Conservation (phyloP, 495 filamentous ascomycete genomes). For the Astrocystis sublimbata region DNA sequence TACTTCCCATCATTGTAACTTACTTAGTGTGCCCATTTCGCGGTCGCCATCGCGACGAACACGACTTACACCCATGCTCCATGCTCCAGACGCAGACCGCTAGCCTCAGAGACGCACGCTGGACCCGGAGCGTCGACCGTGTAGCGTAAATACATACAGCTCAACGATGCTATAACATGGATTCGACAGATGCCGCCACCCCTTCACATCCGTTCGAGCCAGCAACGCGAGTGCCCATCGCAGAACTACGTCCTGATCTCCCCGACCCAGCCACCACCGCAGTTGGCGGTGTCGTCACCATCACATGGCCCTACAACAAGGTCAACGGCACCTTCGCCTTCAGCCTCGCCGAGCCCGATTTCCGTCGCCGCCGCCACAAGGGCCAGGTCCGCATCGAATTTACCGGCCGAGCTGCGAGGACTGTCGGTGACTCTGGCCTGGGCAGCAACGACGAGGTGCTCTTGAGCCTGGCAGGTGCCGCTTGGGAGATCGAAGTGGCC, state of each 20-base stretch:
- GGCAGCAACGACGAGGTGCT: slow-evolving; percentile 76
- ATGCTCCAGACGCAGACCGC: neutral
- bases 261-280: slow-evolving; percentile 33
- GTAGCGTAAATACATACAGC: slow-evolving; percentile 20
- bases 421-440: slow-evolving; percentile 63
- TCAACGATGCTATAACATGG: slow-evolving; percentile 32
- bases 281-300: slow-evolving; percentile 66
- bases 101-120: neutral
- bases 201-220: slow-evolving; percentile 19
- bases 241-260: slow-evolving; percentile 64
- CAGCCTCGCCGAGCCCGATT: slow-evolving; percentile 81
- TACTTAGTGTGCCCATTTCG: no score
- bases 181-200: slow-evolving; percentile 17
- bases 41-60: neutral
- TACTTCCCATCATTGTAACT: neutral
- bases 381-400: slow-evolving; percentile 87
- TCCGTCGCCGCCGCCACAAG: slow-evolving; percentile 71
- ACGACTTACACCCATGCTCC: neutral
- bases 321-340: slow-evolving; percentile 71
- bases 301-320: slow-evolving; percentile 90
- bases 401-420: slow-evolving; percentile 67
- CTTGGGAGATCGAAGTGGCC: slow-evolving; percentile 53
- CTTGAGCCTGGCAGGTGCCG: slow-evolving; percentile 65
- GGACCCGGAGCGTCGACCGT: slow-evolving; percentile 1
- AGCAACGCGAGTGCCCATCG: slow-evolving; percentile 58